Evolutionary conservation across 2,329 filamentous ascomycete species (phyloP).

Genomic region (Coniochaeta pulveracea): DNA sequence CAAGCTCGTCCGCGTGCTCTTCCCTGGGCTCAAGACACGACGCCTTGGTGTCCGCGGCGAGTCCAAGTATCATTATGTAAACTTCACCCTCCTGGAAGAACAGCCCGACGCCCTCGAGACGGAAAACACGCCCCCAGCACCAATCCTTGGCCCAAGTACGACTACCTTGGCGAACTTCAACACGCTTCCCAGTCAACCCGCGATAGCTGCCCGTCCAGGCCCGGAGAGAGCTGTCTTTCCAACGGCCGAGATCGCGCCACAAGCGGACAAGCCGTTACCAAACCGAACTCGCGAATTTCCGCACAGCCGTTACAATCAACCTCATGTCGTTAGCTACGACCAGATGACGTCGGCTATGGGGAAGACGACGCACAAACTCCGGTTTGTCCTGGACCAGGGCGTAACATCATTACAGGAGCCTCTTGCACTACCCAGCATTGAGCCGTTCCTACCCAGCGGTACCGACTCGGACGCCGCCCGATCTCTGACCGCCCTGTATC

Average conservation of each 20-base stretch:
- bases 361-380: slow-evolving; percentile 48
- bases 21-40: slow-evolving; percentile 87
- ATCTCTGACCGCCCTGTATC: slow-evolving; percentile 77
- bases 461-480: slow-evolving; percentile 82
- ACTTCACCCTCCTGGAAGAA: slow-evolving; percentile 50
- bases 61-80: slow-evolving; percentile 94
- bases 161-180: slow-evolving; percentile 34
- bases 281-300: slow-evolving; percentile 19
- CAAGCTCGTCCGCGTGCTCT: slow-evolving; percentile 91
- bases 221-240: slow-evolving; percentile 24
- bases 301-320: slow-evolving; percentile 49
- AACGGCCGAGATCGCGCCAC: slow-evolving; percentile 24
- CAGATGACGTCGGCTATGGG: slow-evolving; percentile 43
- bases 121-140: slow-evolving; percentile 31
- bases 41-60: slow-evolving; percentile 87
- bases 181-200: background rate
- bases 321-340: slow-evolving; percentile 43
- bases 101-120: slow-evolving; percentile 35
- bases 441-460: slow-evolving; percentile 64
- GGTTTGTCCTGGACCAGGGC: slow-evolving; percentile 53
- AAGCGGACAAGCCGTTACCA: no score
- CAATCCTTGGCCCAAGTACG: slow-evolving; percentile 35
- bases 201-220: slow-evolving; percentile 6
- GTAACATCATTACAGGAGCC: slow-evolving; percentile 43
- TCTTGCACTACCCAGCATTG: slow-evolving; percentile 75